phyloP scores from a whole-genome alignment of 495 filamentous ascomycete genomes.

The Lasiosphaeris hirsuta region DNA sequence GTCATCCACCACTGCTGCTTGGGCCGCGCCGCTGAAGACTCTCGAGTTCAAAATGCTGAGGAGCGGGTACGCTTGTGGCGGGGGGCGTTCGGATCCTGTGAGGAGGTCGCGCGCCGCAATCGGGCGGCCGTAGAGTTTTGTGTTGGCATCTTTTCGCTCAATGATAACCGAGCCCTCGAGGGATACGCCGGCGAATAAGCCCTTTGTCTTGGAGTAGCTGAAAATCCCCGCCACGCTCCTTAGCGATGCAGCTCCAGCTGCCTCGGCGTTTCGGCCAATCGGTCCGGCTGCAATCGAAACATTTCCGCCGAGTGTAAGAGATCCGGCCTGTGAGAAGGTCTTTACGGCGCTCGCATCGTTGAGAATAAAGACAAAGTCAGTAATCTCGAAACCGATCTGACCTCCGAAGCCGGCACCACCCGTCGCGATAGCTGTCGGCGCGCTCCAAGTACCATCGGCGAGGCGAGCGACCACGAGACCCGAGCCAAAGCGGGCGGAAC shows the following conservation, averaged over 20 bases:
- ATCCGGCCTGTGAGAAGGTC: conserved; percentile 90
- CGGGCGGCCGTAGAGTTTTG: conserved; percentile 84
- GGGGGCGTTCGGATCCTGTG: conserved; percentile 69
- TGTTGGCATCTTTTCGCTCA: conserved; percentile 93
- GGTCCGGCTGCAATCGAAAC: conserved; percentile 94
- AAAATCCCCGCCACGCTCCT: conserved; percentile 90
- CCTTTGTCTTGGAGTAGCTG: conserved; percentile 96
- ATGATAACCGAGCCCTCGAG: conserved; percentile 87
- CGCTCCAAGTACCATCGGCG: conserved; percentile 89
- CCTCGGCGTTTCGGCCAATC: conserved; percentile 91
- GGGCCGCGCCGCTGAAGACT: conserved; percentile 67
- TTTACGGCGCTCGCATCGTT: conserved; percentile 90
- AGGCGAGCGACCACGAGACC: conserved; percentile 91
- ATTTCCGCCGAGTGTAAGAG: conserved; percentile 89
- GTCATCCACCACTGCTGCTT: conserved; percentile 46
- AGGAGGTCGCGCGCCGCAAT: conserved; percentile 82
- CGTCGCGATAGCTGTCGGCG: conserved; percentile 86
- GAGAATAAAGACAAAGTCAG: conserved; percentile 98
- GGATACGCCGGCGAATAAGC: conserved; percentile 91
- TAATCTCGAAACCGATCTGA: conserved; percentile 95
- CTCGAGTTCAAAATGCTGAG: conserved; percentile 80
- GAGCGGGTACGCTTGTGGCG: conserved; percentile 77
- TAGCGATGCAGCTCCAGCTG: conserved; percentile 87
- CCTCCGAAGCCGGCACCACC: conserved; percentile 92
- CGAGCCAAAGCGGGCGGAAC: conserved; percentile 86